Evolutionary conservation across 768 basidiomycete species (phyloP).

Genomic region (Russula sp.): DNA sequence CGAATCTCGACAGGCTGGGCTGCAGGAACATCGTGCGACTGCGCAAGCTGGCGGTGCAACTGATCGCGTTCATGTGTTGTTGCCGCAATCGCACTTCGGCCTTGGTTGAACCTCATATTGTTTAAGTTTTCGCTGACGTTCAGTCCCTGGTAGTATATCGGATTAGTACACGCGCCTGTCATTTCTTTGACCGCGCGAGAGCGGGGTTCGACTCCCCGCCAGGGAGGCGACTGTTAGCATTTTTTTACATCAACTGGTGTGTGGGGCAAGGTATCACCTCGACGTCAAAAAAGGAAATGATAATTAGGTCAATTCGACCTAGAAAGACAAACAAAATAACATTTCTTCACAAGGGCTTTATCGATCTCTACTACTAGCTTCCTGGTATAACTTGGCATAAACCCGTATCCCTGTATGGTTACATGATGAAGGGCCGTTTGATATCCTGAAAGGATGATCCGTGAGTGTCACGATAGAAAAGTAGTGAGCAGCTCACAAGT

Average conservation of each 20-base stretch:
- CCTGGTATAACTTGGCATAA: background rate
- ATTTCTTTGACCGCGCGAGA: conserved; percentile 33
- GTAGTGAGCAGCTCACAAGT: conserved; percentile 44
- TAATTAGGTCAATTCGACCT: background rate
- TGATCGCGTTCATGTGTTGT: no score
- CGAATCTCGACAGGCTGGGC: conserved; percentile 60
- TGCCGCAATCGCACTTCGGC: no score
- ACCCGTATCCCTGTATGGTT: background rate
- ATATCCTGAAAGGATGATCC: conserved; percentile 6
- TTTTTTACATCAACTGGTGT: background rate
- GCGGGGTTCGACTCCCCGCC: conserved; percentile 40
- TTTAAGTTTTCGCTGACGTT: background rate
- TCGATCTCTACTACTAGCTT: background rate
- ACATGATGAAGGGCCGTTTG: conserved; percentile 19
- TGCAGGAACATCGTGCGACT: conserved; percentile 65
- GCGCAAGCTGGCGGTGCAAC: conserved; percentile 37
- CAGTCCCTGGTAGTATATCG: conserved; percentile 22
- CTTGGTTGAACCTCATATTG: background rate
- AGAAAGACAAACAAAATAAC: background rate
- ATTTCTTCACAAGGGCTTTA: background rate
- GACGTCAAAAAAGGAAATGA: background rate
- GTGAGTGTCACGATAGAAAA: background rate
- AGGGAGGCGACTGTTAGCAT: conserved; percentile 24
- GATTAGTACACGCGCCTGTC: conserved; percentile 29
- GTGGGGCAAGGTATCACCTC: no score